Evolutionary conservation across 1,284 basidiomycete genomes (phyloP), one percentile per base, ranked within the genome.

Genomic region (Marasmius tenuissimus): DNA sequence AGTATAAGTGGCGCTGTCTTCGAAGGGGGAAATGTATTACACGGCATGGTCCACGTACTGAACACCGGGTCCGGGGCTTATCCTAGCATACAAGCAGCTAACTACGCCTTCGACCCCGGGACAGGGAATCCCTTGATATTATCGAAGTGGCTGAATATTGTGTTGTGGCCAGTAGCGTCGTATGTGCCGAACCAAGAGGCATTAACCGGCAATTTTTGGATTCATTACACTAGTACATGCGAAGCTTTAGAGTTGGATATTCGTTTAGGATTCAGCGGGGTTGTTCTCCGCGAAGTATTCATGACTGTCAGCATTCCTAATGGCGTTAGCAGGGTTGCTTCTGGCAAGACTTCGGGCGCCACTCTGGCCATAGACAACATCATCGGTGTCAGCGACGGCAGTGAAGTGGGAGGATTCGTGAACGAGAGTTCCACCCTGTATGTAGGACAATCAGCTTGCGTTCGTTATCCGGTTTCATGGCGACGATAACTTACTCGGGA

Each of bases 281-380:
- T 76, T 81, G 73, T 84, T 83, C 76, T 85, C 82, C 39, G 81
- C 78, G 64, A 82, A 84, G 73, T 84, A 83, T 68, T 84, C 82
- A 68, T 83, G 80, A 57, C 65, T 77, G 69, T 83, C 82, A 20
- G 81, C 82, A 67, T 84, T 84, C 33, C 64, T 45, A 61, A 82
- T 71, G 1, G 81, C 82, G 35, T 73, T 10, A 54, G 61, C 59
- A 5, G 80, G 74, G 69, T 75, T 74, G 71, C 74, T 77, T 52
- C 66, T 70, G 0, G 81, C 80, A 34, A 83, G 72, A 8, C 65
- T 58, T 71, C 76, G 76, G 55, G 75, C 75, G 3, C 62, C 71
- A 39, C 67, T 64, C 68, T 81, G 81, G 56, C 81, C 82, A 64
- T 83, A 83, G 20, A 72, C 77, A 61, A 77, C 66, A 67, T 83